These are phyloP conservation scores for Cinnamomum micranthum DNA, from an alignment of 164 flowering plant species.

Conservation along the genomic window DNA sequence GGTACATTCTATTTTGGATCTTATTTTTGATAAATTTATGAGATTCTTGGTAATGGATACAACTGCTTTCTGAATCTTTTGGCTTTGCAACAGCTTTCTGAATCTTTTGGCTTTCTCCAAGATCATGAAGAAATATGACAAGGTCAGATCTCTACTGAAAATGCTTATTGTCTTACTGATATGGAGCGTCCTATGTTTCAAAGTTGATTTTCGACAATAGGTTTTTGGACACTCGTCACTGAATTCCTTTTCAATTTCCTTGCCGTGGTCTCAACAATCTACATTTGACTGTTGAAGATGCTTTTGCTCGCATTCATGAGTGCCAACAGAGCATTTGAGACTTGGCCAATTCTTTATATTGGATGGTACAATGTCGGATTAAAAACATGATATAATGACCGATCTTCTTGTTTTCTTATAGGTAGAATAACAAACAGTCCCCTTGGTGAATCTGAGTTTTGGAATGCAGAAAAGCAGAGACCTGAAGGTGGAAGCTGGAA, in stretches of 20 bases:
- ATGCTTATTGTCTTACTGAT: neutral
- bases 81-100: slow-evolving; percentile 67
- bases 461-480: too few relatives aligned
- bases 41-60: slow-evolving; percentile 9
- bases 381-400: too few relatives aligned
- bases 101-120: slow-evolving; percentile 72
- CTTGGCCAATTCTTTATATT: too few relatives aligned
- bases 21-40: slow-evolving; percentile 2
- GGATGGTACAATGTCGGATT: too few relatives aligned
- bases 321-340: too few relatives aligned
- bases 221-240: neutral
- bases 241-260: neutral
- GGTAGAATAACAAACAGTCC: too few relatives aligned
- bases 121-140: slow-evolving; percentile 87
- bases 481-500: too few relatives aligned
- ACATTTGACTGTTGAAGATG: neutral
- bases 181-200: neutral
- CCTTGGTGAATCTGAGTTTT: too few relatives aligned
- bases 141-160: slow-evolving; percentile 35
- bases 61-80: slow-evolving; percentile 64
- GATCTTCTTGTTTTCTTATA: too few relatives aligned
- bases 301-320: neutral
- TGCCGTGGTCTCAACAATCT: neutral
- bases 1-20: too few relatives aligned
- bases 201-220: neutral